phyloP scores from a whole-genome alignment of 2,329 filamentous ascomycete species.

The Aspergillus quadrilineatus region DNA sequence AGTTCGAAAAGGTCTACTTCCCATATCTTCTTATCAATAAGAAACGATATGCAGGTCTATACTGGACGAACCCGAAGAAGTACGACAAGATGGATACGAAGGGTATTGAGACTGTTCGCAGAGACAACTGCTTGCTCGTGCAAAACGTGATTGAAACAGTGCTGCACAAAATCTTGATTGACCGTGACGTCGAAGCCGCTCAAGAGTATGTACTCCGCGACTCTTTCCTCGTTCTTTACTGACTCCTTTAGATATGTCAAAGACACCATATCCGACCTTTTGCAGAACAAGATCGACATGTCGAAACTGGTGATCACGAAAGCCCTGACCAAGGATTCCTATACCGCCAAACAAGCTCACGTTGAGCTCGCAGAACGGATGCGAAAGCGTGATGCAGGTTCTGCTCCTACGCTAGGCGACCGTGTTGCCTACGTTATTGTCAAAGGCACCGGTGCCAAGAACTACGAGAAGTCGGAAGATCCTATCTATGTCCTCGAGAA shows the following conservation, averaged over 20 bases:
- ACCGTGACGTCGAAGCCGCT: slow-evolving; percentile 83
- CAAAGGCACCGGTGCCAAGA: slow-evolving; percentile 85
- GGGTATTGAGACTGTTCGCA: slow-evolving; percentile 94
- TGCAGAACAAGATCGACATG: slow-evolving; percentile 98
- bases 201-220: slow-evolving; percentile 70
- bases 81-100: slow-evolving; percentile 99
- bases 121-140: slow-evolving; percentile 93
- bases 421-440: slow-evolving; percentile 98
- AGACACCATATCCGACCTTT: slow-evolving; percentile 85
- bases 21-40: slow-evolving; percentile 99
- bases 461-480: slow-evolving; percentile 96
- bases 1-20: slow-evolving; percentile 99
- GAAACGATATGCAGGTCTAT: slow-evolving; percentile 97
- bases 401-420: slow-evolving; percentile 87
- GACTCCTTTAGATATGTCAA: slow-evolving; percentile 77
- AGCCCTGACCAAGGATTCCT: slow-evolving; percentile 85
- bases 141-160: slow-evolving; percentile 98
- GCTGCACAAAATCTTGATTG: slow-evolving; percentile 90
- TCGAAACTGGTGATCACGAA: slow-evolving; percentile 99
- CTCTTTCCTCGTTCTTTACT: slow-evolving; percentile 27
- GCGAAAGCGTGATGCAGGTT: slow-evolving; percentile 94
- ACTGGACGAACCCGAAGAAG: slow-evolving; percentile 92
- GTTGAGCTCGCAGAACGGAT: slow-evolving; percentile 93
- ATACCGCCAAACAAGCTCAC: slow-evolving; percentile 90
- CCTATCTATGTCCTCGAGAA: slow-evolving; percentile 96